Evolutionary conservation across 2,329 filamentous ascomycete genomes (phyloP), one percentile per base, ranked within the genome.

Genomic region (Achaetomium macrosporum): DNA sequence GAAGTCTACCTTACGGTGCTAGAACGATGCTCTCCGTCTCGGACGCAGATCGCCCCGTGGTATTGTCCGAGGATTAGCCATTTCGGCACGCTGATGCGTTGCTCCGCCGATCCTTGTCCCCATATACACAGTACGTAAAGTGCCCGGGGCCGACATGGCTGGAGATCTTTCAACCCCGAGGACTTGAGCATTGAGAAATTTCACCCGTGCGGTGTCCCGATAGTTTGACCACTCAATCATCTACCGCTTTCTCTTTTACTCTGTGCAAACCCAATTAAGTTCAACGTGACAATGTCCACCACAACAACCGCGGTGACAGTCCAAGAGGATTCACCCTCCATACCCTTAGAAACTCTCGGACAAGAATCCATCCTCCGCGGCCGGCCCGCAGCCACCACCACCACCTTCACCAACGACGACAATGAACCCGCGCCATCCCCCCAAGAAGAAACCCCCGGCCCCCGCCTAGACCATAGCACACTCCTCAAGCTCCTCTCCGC

Each of bases 401-500:
- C 31, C 17, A 31, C 36, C 36, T n/a, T 16, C 36, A 39, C 3
- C 8, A 11, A 25, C 40, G 17, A 42, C 17, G 15, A 13, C 20
- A n/a, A n/a, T 30, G 25, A 15, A 8, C 29, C 15, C 25, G 15
- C 41, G 12, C 3, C 41, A 12, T 8, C 13, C 3, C 15, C n/a
- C 19, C 5, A n/a, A 29, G 35, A n/a, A n/a, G 25, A 37, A 42
- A 8, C 19, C 33, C 43, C 35, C 30, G 25, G 25, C 25, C 25
- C 4, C 25, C 25, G 25, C 25, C 25, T 25, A 25, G 25, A 25
- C 25, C 25, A 7, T 7, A 4, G 25, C 25, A 25, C 25, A 25
- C 16, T 69, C 17, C 55, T 78, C 35, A 83, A 81, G 61, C 65
- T 85, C 2, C 50, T 76, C 36, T 78, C 77, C 41, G 74, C 78